Base-by-base conservation (phyloP, 1,284 basidiomycete species). In the Sanghuangporus baumii region DNA sequence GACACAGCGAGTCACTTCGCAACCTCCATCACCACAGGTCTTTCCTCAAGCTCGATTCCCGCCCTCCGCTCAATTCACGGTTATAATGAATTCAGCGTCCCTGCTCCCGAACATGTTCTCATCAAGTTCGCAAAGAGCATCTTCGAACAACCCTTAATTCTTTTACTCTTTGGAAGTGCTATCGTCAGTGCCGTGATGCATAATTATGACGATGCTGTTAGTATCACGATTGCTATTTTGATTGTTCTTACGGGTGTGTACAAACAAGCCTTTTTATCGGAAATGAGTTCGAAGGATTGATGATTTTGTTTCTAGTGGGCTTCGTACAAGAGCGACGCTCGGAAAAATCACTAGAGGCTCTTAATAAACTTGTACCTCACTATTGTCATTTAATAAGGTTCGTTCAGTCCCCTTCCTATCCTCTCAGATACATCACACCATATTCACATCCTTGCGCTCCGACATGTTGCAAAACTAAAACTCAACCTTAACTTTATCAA, bases 311-410 rank as follows among this genome's bases (percentile, higher is more conserved):
- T 26, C 3, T 70, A 94, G 96, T 98, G 65, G 96, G 94, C 0
- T 98, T 98, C 71, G 87, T 98, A 41, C 96, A 98, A 74, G 96
- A 98, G 76, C 88, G 91, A 67, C 83, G 96, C 47, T 98, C 95
- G 0, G 96, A 98, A 75, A 91, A 98, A 76, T 94, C 91, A 61
- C 79, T 98, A 31, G 94, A 97, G 74, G 94, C 96, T 0, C 81
- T 98, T 36, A 97, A 95, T 78, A 97, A 96, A 75, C 89, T 97
- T 46, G 95, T 97, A 11, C 96, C 96, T 0, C 96, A 98, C 72
- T 94, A 96, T 74, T 97, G 94, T 72, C 93, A 97, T 72, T 85
- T 98, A 61, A 80, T 93, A 56, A 89, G 95, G 83, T 90, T 71
- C 36, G 81, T 69, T 26, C 34, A 59, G 31, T 61, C 41, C 18